These are phyloP conservation scores for Xylaria sp. DNA, from an alignment of 2,329 filamentous ascomycete species.

Conservation along the genomic window DNA sequence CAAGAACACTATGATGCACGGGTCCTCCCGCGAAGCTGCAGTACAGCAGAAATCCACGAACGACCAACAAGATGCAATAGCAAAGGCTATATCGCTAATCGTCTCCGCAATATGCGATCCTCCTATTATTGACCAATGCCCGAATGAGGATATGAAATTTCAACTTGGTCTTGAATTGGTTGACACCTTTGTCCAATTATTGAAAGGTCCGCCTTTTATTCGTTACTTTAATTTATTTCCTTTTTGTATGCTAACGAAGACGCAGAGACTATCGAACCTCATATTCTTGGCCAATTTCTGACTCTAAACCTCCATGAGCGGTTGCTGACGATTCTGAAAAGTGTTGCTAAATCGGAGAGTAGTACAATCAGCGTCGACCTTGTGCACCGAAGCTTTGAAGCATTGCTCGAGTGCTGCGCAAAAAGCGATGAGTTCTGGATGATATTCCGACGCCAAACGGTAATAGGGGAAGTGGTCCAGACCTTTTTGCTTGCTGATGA, in stretches of 20 bases:
- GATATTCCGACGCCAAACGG: constrained; percentile 49
- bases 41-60: constrained; percentile 41
- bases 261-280: constrained; percentile 44
- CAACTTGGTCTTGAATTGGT: constrained; percentile 65
- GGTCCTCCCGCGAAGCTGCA: constrained; percentile 42
- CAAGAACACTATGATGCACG: constrained; percentile 44
- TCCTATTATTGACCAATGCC: constrained; percentile 60
- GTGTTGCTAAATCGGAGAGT: constrained; percentile 39
- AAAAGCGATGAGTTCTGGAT: constrained; percentile 55
- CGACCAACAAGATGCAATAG: constrained; percentile 51
- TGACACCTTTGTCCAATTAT: constrained; percentile 64
- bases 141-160: constrained; percentile 58
- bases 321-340: constrained; percentile 42
- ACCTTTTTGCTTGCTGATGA: constrained; percentile 54
- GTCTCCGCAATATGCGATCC: constrained; percentile 70
- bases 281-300: constrained; percentile 40
- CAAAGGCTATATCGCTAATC: constrained; percentile 64
- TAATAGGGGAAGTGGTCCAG: constrained; percentile 48
- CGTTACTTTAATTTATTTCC: not conserved
- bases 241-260: constrained; percentile 37
- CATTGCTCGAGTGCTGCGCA: constrained; percentile 55
- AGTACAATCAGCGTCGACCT: constrained; percentile 48
- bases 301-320: constrained; percentile 42
- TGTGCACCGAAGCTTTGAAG: constrained; percentile 52
- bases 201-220: constrained; percentile 60